Percentiles rank a stretch among this genome's conserved stretches.
phyloP scores from a whole-genome alignment of 257 asterid genomes.

The Solanum chmielewskii region DNA sequence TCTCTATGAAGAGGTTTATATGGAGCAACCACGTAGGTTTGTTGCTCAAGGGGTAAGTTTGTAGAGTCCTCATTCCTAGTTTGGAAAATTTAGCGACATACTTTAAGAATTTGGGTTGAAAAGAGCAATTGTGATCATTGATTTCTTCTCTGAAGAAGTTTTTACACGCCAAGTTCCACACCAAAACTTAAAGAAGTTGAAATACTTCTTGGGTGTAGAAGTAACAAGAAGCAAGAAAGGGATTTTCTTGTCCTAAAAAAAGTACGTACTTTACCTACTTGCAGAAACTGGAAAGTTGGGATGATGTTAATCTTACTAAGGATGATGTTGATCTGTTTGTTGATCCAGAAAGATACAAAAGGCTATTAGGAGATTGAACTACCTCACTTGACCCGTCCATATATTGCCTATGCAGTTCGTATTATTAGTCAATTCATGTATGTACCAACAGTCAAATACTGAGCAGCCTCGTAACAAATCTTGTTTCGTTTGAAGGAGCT shows the following conservation, averaged over 20 bases:
- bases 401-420: not conserved
- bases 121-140: not conserved
- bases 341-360: not conserved
- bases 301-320: not conserved
- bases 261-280: not conserved
- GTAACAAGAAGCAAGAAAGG: not conserved
- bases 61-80: not conserved
- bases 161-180: not conserved
- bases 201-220: not conserved
- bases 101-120: not conserved
- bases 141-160: not conserved
- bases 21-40: not conserved
- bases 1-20: not conserved
- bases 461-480: not conserved
- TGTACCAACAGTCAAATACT: not conserved
- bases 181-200: not conserved
- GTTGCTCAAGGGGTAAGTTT: not conserved
- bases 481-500: not conserved
- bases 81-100: not conserved
- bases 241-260: not conserved
- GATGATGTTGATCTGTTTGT: not conserved
- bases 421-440: not conserved
- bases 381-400: not conserved
- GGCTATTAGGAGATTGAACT: not conserved
- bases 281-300: not conserved